Conservation (phyloP, 176 grass and related monocot genomes). For the Puya raimondii region DNA sequence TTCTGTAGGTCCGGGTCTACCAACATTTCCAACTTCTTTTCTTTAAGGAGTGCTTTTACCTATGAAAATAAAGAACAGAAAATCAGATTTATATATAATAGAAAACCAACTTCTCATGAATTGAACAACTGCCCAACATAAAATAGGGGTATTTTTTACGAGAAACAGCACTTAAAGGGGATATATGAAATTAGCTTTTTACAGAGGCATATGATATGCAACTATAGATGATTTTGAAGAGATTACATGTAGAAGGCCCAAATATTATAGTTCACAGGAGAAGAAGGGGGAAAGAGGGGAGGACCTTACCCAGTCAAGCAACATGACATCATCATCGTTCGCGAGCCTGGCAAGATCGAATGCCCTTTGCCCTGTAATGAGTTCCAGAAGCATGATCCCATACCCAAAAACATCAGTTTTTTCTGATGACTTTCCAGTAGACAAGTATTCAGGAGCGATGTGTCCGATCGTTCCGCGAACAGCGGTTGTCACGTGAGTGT, state of each 20-base stretch:
- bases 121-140: too few relatives aligned
- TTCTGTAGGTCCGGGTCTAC: constrained; percentile 45
- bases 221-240: too few relatives aligned
- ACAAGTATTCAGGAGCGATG: constrained; percentile 46
- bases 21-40: constrained; percentile 48
- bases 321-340: constrained; percentile 56
- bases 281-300: not conserved
- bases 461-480: constrained; percentile 52
- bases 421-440: constrained; percentile 48
- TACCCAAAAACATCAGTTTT: constrained; percentile 65
- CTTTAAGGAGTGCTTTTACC: constrained; percentile 50
- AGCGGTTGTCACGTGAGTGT: constrained; percentile 49
- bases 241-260: not conserved
- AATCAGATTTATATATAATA: not conserved
- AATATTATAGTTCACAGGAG: not conserved
- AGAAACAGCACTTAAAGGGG: too few relatives aligned
- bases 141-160: too few relatives aligned
- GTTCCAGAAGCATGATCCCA: constrained; percentile 55
- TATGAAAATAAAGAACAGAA: not conserved
- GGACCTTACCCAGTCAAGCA: constrained; percentile 54
- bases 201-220: too few relatives aligned
- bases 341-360: constrained; percentile 57
- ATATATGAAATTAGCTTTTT: too few relatives aligned
- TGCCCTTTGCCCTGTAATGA: constrained; percentile 56
- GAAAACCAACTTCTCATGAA: too few relatives aligned